These are phyloP conservation scores for Isoetes taiwanensis DNA, from an alignment of 75 land plant genomes.

Conservation along the genomic window DNA sequence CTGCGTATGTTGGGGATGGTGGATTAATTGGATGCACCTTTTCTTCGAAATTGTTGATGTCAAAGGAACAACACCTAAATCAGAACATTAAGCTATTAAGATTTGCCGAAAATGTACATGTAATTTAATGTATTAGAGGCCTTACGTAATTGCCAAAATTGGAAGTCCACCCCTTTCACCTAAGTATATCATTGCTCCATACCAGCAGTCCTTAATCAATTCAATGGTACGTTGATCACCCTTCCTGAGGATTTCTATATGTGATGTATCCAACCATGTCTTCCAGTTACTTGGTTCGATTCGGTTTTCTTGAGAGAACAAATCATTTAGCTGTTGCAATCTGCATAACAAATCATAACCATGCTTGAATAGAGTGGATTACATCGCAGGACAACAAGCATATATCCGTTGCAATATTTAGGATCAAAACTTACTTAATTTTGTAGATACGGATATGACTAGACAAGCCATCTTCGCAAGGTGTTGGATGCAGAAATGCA, in stretches of 20 bases:
- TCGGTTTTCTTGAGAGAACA: conserved; percentile 65
- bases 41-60: conserved; percentile 10
- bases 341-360: conserved; percentile 28
- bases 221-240: conserved; percentile 1
- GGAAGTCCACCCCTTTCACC: conserved; percentile 64
- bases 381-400: not conserved
- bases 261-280: conserved; percentile 23
- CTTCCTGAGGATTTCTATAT: conserved; percentile 13
- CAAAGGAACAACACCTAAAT: conserved; percentile 11
- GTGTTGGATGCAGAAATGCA: conserved; percentile 68
- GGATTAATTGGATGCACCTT: not conserved
- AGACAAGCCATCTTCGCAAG: conserved; percentile 11
- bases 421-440: conserved; percentile 61
- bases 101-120: not conserved
- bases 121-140: too few relatives aligned
- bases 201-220: conserved; percentile 61
- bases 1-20: conserved; percentile 12
- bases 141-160: conserved; percentile 86
- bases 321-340: conserved; percentile 86
- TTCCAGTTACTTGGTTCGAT: not conserved
- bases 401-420: not conserved
- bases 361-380: not conserved
- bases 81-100: not conserved
- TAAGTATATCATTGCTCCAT: conserved; percentile 56
- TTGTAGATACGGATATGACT: conserved; percentile 54